These are phyloP conservation scores for Penicillium simplicissimum DNA, from an alignment of 495 filamentous ascomycete species.

Conservation along the genomic window DNA sequence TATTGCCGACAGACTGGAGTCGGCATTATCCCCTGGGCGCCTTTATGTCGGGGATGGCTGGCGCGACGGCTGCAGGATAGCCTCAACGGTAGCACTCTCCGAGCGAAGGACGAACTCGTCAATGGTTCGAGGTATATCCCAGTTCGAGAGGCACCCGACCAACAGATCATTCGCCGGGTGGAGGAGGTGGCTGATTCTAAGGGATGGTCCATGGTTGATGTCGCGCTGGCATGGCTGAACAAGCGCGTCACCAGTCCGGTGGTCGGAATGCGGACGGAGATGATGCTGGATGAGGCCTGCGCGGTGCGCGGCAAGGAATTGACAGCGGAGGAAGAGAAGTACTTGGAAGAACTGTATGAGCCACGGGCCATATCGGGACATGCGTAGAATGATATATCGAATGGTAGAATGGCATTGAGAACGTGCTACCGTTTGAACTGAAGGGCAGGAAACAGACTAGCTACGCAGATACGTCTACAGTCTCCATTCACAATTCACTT, in stretches of 20 bases:
- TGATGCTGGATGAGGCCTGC: slow-evolving; percentile 56
- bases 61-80: slow-evolving; percentile 40
- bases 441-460: no score
- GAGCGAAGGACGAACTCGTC: not conserved
- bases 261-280: slow-evolving; percentile 56
- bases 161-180: slow-evolving; percentile 55
- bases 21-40: slow-evolving; percentile 36
- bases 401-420: no score
- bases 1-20: slow-evolving; percentile 20
- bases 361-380: slow-evolving; percentile 35
- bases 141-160: slow-evolving; percentile 11
- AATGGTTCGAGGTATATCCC: no score
- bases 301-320: slow-evolving; percentile 44
- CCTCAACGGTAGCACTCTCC: slow-evolving; percentile 11
- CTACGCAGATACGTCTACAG: no score
- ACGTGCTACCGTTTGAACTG: no score
- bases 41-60: slow-evolving; percentile 45
- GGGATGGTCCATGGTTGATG: slow-evolving; percentile 54
- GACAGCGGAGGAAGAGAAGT: slow-evolving; percentile 55
- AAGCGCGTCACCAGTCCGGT: slow-evolving; percentile 53
- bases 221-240: slow-evolving; percentile 63
- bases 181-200: slow-evolving; percentile 60
- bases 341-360: slow-evolving; percentile 60
- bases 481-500: no score
- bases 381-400: not conserved